Percentiles rank a stretch among this genome's conserved stretches.
phyloP scores from a whole-genome alignment of 2,329 filamentous ascomycete species.

The Parafenestella ontariensis region DNA sequence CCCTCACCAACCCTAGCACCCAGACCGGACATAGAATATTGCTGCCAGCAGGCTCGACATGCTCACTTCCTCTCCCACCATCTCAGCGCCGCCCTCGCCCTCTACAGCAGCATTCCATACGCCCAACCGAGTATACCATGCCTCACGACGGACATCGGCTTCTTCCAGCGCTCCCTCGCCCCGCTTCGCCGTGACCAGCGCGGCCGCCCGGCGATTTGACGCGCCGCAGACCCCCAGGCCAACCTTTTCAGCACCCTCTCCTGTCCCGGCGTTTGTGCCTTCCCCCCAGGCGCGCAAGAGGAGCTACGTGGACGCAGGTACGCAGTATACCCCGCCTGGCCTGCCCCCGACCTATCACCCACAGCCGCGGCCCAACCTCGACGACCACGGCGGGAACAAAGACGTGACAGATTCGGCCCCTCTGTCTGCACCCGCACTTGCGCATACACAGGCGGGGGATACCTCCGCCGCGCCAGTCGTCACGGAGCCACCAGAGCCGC shows the following conservation, averaged over 20 bases:
- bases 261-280: conserved; percentile 25
- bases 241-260: conserved; percentile 30
- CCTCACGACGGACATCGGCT: conserved; percentile 40
- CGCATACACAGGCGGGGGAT: conserved; percentile 35
- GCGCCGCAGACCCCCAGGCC: conserved; percentile 30
- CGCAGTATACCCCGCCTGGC: conserved; percentile 62
- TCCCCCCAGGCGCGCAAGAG: conserved; percentile 41
- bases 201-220: conserved; percentile 38
- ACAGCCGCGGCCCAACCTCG: conserved; percentile 7
- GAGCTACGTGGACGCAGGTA: conserved; percentile 58
- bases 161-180: conserved; percentile 41
- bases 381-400: neutral
- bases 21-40: conserved; percentile 4
- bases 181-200: conserved; percentile 42
- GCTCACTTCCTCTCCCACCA: conserved; percentile 47
- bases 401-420: conserved; percentile 12
- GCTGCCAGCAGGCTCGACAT: conserved; percentile 28
- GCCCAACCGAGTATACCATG: conserved; percentile 42
- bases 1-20: conserved; percentile 13
- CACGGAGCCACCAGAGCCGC: conserved; percentile 46
- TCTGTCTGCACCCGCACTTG: conserved; percentile 23
- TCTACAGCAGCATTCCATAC: conserved; percentile 41
- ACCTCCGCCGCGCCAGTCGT: conserved; percentile 40
- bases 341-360: conserved; percentile 53
- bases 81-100: conserved; percentile 48